Percentiles rank a stretch among this genome's conserved stretches.
phyloP scores from a whole-genome alignment of 768 basidiomycete genomes.

The Boletus vinaceobasis region DNA sequence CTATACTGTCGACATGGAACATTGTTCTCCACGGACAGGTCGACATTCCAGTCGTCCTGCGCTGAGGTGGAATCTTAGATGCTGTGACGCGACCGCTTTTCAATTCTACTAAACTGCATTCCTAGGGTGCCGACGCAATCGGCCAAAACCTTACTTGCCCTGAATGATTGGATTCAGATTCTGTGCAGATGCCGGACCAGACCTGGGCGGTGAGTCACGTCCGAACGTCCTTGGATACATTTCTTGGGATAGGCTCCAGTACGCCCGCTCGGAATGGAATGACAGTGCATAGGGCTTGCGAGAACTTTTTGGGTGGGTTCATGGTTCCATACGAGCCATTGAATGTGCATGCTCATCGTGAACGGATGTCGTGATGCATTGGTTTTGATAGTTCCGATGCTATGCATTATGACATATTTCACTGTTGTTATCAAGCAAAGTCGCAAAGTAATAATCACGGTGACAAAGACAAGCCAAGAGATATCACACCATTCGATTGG shows the following conservation, averaged over 20 bases:
- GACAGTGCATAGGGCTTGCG: no score
- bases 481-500: conserved; percentile 1
- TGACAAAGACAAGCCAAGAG: conserved; percentile 3
- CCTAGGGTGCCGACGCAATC: background rate
- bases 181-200: background rate
- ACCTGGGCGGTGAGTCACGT: background rate
- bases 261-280: background rate
- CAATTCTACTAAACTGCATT: background rate
- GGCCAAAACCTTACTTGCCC: conserved; percentile 7
- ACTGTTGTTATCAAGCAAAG: background rate
- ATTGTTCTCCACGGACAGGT: background rate
- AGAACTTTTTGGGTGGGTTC: background rate
- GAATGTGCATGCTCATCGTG: background rate
- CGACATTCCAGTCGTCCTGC: background rate
- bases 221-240: background rate
- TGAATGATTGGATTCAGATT: background rate
- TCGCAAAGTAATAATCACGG: conserved; percentile 1
- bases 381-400: background rate
- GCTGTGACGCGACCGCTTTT: background rate
- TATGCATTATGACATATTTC: background rate
- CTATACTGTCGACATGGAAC: background rate
- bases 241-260: background rate
- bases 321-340: background rate
- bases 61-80: background rate
- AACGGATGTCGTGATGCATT: background rate